phyloP scores from a whole-genome alignment of 2,329 filamentous ascomycete species.

The Paraphaeosphaeria sporulosa region DNA sequence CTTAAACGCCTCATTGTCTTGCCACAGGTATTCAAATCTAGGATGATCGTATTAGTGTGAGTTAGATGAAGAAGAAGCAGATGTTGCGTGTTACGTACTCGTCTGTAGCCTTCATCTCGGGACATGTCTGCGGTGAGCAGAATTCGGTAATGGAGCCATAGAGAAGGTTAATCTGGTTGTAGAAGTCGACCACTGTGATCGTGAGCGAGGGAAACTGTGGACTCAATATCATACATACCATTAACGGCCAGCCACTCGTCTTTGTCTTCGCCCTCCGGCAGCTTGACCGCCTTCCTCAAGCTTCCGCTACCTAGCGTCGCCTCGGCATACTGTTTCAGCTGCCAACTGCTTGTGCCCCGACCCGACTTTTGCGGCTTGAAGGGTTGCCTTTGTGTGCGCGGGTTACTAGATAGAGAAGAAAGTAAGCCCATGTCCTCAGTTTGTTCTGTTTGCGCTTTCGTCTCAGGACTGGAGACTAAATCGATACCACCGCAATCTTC shows the following conservation, averaged over 20 bases:
- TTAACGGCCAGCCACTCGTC: constrained; percentile 99
- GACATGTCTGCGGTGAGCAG: constrained; percentile 95
- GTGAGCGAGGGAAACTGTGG: constrained; percentile 21
- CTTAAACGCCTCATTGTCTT: constrained; percentile 93
- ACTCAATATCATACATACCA: constrained; percentile 62
- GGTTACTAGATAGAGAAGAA: constrained; percentile 68
- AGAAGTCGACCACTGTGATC: constrained; percentile 95
- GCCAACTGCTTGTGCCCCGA: constrained; percentile 89
- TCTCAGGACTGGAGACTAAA: constrained; percentile 19
- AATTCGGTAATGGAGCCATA: constrained; percentile 99
- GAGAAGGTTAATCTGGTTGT: constrained; percentile 99
- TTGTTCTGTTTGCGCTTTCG: constrained; percentile 18
- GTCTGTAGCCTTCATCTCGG: constrained; percentile 99
- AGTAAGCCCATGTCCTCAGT: constrained; percentile 43
- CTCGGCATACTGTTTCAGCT: constrained; percentile 96
- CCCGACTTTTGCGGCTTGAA: constrained; percentile 87
- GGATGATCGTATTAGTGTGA: constrained; percentile 9
- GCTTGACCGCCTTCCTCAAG: constrained; percentile 92
- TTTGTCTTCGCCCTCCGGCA: constrained; percentile 95
- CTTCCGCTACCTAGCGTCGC: constrained; percentile 95
- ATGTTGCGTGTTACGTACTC: constrained; percentile 68
- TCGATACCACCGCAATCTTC: constrained; percentile 17
- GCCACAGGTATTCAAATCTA: constrained; percentile 98
- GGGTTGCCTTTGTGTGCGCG: constrained; percentile 79
- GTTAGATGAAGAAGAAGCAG: too few relatives aligned